phyloP scores from a whole-genome alignment of 305 asterid genomes.

The Rubia tinctorum region DNA sequence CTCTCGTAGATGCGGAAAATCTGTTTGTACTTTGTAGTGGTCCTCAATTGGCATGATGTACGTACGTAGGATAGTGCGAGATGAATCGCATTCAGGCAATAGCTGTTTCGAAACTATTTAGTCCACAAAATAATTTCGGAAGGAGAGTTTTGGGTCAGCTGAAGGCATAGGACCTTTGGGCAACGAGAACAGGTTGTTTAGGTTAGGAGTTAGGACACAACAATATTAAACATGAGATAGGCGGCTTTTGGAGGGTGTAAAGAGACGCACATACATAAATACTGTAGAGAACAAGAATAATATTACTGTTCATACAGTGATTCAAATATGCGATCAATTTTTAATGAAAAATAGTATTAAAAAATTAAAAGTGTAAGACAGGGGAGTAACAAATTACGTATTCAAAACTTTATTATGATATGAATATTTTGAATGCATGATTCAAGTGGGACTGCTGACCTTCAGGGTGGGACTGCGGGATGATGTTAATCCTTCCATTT shows the following conservation, averaged over 20 bases:
- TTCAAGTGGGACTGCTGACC: constrained; percentile 2
- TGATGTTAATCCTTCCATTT: no score
- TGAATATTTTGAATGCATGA: background rate
- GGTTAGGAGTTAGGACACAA: constrained; percentile 10
- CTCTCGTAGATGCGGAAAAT: background rate
- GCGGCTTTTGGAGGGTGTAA: constrained; percentile 35
- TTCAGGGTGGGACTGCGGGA: background rate
- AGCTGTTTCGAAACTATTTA: background rate
- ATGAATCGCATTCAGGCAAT: background rate
- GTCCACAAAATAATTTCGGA: background rate
- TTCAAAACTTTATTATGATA: no score
- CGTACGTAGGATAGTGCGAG: background rate
- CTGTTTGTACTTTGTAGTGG: background rate
- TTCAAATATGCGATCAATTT: no score
- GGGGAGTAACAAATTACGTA: no score
- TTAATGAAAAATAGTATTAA: no score
- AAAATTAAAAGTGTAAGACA: no score
- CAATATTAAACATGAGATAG: constrained; percentile 1
- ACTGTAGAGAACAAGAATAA: no score
- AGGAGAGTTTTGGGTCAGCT: background rate
- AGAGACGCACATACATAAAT: constrained; percentile 17
- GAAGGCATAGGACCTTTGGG: constrained; percentile 30
- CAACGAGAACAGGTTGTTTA: constrained; percentile 27
- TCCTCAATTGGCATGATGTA: background rate
- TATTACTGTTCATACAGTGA: no score